Evolutionary conservation across 2,329 filamentous ascomycete species (phyloP).

Genomic region (Pseudopithomyces maydicus): DNA sequence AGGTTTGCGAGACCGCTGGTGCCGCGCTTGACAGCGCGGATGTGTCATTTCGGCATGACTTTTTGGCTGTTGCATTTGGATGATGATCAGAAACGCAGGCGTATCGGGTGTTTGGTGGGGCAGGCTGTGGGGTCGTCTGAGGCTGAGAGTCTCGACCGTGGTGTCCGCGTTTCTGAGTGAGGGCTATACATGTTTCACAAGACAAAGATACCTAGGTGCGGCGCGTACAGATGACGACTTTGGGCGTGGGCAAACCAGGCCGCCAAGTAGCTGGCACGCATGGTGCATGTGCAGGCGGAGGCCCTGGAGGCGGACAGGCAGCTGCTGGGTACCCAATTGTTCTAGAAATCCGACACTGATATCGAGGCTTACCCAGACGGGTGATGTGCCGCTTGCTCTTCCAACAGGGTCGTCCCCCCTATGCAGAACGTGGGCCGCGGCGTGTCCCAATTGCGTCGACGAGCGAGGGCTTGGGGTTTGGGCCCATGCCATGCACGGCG

Average conservation of each 20-base stretch:
- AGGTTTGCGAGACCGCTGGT: neutral
- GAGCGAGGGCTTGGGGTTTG: neutral
- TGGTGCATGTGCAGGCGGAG: neutral
- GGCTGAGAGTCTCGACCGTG: conserved; percentile 4
- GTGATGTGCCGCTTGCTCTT: neutral
- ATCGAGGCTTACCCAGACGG: conserved; percentile 1
- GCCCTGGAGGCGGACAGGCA: too few relatives aligned
- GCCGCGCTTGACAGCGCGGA: neutral
- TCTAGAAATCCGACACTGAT: neutral
- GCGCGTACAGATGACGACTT: neutral
- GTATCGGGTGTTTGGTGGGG: conserved; percentile 1
- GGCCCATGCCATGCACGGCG: neutral
- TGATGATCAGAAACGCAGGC: neutral
- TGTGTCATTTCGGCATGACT: neutral
- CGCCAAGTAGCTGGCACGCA: neutral
- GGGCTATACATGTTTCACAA: conserved; percentile 3
- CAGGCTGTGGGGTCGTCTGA: neutral
- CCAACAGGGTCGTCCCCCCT: conserved; percentile 1
- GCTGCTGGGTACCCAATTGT: neutral
- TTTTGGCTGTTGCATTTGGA: neutral
- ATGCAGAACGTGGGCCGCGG: neutral
- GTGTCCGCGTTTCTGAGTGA: neutral
- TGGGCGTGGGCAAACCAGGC: neutral
- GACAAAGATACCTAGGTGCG: neutral
- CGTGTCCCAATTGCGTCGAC: neutral